phyloP scores from a whole-genome alignment of 2,329 filamentous ascomycete genomes.

The Xylariaceae sp. region DNA sequence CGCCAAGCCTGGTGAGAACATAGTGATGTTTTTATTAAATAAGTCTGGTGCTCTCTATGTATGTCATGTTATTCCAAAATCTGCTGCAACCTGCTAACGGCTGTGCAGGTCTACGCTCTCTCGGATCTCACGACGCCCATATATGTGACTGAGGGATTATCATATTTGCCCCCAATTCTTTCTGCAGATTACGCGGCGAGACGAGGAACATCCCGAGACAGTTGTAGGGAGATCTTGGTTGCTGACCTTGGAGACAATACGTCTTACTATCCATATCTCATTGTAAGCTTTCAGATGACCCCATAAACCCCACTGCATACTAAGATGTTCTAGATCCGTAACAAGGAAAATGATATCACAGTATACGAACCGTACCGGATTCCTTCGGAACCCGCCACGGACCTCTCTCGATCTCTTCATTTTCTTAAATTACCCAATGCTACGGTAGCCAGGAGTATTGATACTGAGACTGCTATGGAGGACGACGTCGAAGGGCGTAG shows the following conservation, averaged over 20 bases:
- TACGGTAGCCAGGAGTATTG: slow-evolving; percentile 54
- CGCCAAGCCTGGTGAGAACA: slow-evolving; percentile 40
- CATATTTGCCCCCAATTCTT: slow-evolving; percentile 70
- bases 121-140: slow-evolving; percentile 65
- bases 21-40: slow-evolving; percentile 72
- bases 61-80: slow-evolving; percentile 32
- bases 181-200: slow-evolving; percentile 65
- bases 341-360: slow-evolving; percentile 72
- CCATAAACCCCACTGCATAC: slow-evolving; percentile 9
- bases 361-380: slow-evolving; percentile 76
- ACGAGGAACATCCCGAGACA: slow-evolving; percentile 66
- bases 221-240: slow-evolving; percentile 71
- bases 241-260: slow-evolving; percentile 76
- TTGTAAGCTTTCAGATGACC: slow-evolving; percentile 50
- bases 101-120: slow-evolving; percentile 64
- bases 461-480: slow-evolving; percentile 44
- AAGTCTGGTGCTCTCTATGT: slow-evolving; percentile 70
- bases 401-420: slow-evolving; percentile 54
- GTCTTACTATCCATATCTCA: slow-evolving; percentile 67
- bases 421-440: slow-evolving; percentile 73
- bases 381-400: slow-evolving; percentile 33
- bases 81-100: slow-evolving; percentile 1
- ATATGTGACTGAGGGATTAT: slow-evolving; percentile 69
- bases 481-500: slow-evolving; percentile 45
- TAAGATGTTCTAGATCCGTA: slow-evolving; percentile 55